Percentiles rank a stretch among this genome's conserved stretches.
Conservation (phyloP, 2,329 filamentous ascomycete species). For the Aureobasidium sp. region DNA sequence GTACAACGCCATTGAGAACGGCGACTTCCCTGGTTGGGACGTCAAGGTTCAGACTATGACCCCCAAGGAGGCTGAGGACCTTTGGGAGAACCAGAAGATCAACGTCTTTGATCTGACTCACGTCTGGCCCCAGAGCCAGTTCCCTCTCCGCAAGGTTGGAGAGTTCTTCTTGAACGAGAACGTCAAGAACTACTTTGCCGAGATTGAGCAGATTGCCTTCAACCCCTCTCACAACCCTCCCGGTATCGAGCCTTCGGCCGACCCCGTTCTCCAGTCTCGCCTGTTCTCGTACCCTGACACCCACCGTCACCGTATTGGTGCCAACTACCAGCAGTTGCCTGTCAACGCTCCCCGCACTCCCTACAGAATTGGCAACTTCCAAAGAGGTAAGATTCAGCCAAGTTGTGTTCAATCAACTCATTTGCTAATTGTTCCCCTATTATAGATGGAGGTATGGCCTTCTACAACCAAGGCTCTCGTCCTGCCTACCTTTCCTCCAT, state of each 20-base stretch:
- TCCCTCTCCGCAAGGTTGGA: slow-evolving; percentile 47
- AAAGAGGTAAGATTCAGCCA: too few relatives aligned
- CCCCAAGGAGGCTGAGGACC: slow-evolving; percentile 44
- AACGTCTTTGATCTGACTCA: slow-evolving; percentile 51
- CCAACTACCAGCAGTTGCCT: slow-evolving; percentile 54
- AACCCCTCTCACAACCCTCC: slow-evolving; percentile 60
- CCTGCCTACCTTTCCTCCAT: slow-evolving; percentile 52
- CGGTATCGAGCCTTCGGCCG: slow-evolving; percentile 61
- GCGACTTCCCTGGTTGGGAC: slow-evolving; percentile 48
- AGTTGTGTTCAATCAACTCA: too few relatives aligned
- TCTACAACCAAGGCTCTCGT: slow-evolving; percentile 56
- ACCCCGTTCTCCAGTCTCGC: slow-evolving; percentile 62
- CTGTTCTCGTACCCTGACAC: slow-evolving; percentile 66
- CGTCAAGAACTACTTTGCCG: slow-evolving; percentile 55
- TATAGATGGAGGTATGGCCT: slow-evolving; percentile 66
- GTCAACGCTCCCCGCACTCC: slow-evolving; percentile 48
- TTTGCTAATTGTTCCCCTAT: too few relatives aligned
- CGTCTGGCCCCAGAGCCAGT: slow-evolving; percentile 47
- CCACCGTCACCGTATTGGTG: slow-evolving; percentile 50
- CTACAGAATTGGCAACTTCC: slow-evolving; percentile 57
- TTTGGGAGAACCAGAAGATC: slow-evolving; percentile 48
- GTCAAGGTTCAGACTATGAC: slow-evolving; percentile 47
- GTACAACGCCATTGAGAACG: slow-evolving; percentile 46
- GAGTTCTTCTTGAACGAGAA: slow-evolving; percentile 50
- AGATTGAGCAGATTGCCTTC: slow-evolving; percentile 66